Evolutionary conservation across 768 basidiomycete genomes (phyloP).

Genomic region (Lyophyllum decastes): DNA sequence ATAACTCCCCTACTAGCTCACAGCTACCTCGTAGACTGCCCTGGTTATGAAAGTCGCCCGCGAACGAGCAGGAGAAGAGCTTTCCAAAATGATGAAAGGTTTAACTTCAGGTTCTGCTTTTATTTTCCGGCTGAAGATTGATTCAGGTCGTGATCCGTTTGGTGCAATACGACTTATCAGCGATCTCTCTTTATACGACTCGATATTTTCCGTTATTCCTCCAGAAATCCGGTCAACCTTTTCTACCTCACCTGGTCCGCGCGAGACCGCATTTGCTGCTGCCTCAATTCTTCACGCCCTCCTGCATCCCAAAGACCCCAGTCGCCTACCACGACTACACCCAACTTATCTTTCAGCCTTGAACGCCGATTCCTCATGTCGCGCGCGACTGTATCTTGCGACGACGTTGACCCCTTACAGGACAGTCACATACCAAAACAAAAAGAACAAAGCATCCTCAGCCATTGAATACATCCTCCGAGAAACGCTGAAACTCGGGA

Average conservation of each 20-base stretch:
- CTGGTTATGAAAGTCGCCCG: slow-evolving; percentile 81
- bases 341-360: slow-evolving; percentile 44
- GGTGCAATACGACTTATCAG: slow-evolving; percentile 76
- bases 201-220: slow-evolving; percentile 64
- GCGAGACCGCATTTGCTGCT: slow-evolving; percentile 51
- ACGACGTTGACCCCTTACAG: slow-evolving; percentile 74
- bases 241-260: slow-evolving; percentile 41
- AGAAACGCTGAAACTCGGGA: slow-evolving; percentile 83
- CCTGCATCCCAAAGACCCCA: slow-evolving; percentile 27
- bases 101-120: slow-evolving; percentile 4
- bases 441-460: slow-evolving; percentile 61
- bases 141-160: slow-evolving; percentile 71
- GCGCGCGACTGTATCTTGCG: slow-evolving; percentile 76
- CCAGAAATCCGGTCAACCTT: slow-evolving; percentile 40
- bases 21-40: slow-evolving; percentile 48
- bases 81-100: slow-evolving; percentile 95
- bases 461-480: slow-evolving; percentile 73
- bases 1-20: not conserved
- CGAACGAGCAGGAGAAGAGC: slow-evolving; percentile 89
- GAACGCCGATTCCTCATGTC: slow-evolving; percentile 37
- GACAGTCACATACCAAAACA: slow-evolving; percentile 56
- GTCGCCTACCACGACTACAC: slow-evolving; percentile 45
- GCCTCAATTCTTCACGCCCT: slow-evolving; percentile 60
- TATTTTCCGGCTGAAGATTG: not conserved
- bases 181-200: slow-evolving; percentile 65